phyloP scores from a whole-genome alignment of 2,329 filamentous ascomycete genomes.

The Tothia fuscella region DNA sequence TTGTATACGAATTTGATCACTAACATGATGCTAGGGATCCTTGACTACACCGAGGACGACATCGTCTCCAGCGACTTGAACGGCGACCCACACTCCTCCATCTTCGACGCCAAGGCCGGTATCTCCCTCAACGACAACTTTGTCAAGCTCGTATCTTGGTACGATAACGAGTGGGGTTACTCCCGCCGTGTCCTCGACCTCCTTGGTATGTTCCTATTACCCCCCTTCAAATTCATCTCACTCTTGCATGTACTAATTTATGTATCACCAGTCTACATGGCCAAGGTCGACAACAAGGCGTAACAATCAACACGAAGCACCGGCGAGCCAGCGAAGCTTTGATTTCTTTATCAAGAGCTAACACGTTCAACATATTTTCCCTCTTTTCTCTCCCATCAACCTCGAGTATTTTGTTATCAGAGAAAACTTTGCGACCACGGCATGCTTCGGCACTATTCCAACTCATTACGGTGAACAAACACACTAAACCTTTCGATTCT shows the following conservation, averaged over 20 bases:
- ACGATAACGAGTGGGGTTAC: constrained; percentile 99
- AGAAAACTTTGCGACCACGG: no score
- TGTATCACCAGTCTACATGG: constrained; percentile 24
- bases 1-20: neutral
- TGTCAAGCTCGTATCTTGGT: constrained; percentile 96
- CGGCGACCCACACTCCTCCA: constrained; percentile 87
- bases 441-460: no score
- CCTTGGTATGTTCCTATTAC: constrained; percentile 20
- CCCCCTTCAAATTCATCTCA: neutral
- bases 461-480: no score
- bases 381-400: no score
- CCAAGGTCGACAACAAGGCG: constrained; percentile 32
- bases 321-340: neutral
- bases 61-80: constrained; percentile 89
- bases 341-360: no score
- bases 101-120: constrained; percentile 99
- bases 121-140: constrained; percentile 98
- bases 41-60: constrained; percentile 94
- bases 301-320: constrained; percentile 16
- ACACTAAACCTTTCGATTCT: no score
- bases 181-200: constrained; percentile 60
- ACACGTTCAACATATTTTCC: no score
- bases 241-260: neutral
- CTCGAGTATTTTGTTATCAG: no score
- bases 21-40: constrained; percentile 48